A percentile compares a stretch with the other conserved stretches of the same genome.
Evolutionary conservation across 2,329 filamentous ascomycete species (phyloP).

Genomic region (Pseudopyricularia cyperi): DNA sequence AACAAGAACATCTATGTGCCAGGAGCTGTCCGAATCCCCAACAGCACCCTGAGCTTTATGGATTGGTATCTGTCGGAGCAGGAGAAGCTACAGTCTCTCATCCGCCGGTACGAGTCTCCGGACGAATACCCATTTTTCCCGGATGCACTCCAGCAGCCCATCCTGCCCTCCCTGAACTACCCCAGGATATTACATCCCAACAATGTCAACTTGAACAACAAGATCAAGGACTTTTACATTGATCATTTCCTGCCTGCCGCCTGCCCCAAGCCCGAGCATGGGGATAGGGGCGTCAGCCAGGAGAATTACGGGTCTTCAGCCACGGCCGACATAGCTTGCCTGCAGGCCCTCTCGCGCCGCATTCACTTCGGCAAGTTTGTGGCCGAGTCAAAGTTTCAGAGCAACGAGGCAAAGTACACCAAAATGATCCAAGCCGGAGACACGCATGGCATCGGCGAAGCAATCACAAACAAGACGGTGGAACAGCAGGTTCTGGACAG

Average conservation of each 20-base stretch:
- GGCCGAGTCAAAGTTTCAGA: constrained; percentile 85
- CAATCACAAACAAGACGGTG: constrained; percentile 81
- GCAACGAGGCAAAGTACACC: constrained; percentile 70
- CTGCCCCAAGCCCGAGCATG: constrained; percentile 63
- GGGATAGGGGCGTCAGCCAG: constrained; percentile 70
- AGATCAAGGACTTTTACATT: constrained; percentile 79
- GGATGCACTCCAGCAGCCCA: constrained; percentile 60
- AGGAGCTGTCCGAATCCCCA: constrained; percentile 67
- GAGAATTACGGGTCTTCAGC: constrained; percentile 95
- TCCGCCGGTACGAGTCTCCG: constrained; percentile 88
- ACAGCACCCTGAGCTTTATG: constrained; percentile 64
- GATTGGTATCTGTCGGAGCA: constrained; percentile 91
- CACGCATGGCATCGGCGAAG: constrained; percentile 67
- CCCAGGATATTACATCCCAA: constrained; percentile 80
- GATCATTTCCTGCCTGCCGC: constrained; percentile 70
- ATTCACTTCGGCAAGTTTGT: constrained; percentile 99
- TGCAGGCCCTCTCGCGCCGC: constrained; percentile 79
- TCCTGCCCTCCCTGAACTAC: constrained; percentile 81
- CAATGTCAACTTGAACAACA: constrained; percentile 76
- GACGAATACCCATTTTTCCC: constrained; percentile 98
- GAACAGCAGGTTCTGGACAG: constrained; percentile 86
- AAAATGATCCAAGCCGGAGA: constrained; percentile 71
- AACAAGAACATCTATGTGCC: constrained; percentile 79
- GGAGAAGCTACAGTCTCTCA: constrained; percentile 80
- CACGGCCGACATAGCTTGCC: constrained; percentile 76